A percentile compares a stretch with the other conserved stretches of the same genome.
Evolutionary conservation across 2,329 filamentous ascomycete genomes (phyloP).

Genomic region (Xylariaceae sp.): DNA sequence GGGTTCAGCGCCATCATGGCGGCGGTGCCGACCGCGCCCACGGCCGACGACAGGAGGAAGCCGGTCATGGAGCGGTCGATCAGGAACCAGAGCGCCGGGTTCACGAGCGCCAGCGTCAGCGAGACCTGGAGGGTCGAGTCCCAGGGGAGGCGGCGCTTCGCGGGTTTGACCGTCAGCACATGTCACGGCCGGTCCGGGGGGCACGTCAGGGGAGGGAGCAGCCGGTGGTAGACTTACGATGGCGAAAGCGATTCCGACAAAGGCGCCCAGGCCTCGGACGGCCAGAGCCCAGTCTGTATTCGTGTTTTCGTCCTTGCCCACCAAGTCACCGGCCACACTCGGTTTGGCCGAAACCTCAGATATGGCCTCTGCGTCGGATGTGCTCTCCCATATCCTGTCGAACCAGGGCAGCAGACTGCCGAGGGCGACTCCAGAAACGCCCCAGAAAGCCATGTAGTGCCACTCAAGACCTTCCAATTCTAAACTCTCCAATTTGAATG

Average conservation of each 20-base stretch:
- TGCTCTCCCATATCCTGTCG: constrained; percentile 64
- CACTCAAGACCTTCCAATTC: constrained; percentile 38
- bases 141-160: constrained; percentile 88
- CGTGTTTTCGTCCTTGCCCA: constrained; percentile 20
- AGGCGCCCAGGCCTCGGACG: constrained; percentile 50
- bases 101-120: constrained; percentile 78
- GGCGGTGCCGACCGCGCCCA: constrained; percentile 67
- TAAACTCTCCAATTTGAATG: constrained; percentile 45
- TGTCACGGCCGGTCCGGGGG: neutral
- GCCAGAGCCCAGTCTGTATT: constrained; percentile 59
- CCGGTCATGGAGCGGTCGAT: constrained; percentile 85
- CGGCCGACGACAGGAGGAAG: constrained; percentile 67
- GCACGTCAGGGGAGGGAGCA: neutral
- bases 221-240: constrained; percentile 61
- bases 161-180: constrained; percentile 9
- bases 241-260: constrained; percentile 54
- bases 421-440: constrained; percentile 65
- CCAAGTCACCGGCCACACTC: constrained; percentile 21
- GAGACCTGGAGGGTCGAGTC: constrained; percentile 91
- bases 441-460: constrained; percentile 75
- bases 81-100: constrained; percentile 92
- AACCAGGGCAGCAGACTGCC: constrained; percentile 79
- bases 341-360: constrained; percentile 13
- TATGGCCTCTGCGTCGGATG: constrained; percentile 28
- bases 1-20: constrained; percentile 69